Evolutionary conservation across 306 rosid genomes (phyloP), one percentile per base, ranked within the genome.

Genomic region (Comarum palustre): DNA sequence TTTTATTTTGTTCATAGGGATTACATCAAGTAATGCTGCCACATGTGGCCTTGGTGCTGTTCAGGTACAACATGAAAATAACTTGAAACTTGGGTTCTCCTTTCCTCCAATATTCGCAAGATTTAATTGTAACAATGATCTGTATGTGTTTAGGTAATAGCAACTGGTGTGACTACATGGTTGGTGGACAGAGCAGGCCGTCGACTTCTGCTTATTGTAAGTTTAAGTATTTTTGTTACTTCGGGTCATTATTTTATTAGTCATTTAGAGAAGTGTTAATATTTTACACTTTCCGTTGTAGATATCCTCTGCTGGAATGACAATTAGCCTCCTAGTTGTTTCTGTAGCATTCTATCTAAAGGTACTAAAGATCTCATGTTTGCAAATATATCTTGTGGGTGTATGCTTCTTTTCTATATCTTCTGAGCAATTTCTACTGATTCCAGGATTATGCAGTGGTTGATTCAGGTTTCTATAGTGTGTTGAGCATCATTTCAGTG

Each of bases 41-140:
- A 94, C 99, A 70, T 68, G 77, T 73, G 97, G 95, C 80, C 83
- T 94, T 78, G 99, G 99, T 61, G 96, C 88, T 72, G 72, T 91
- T 82, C 99, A 91, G 99, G 97, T 94, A 86, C 67, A 73, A 72
- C 71, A 76, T 45, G 70, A 71, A 73, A 36, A 27, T 54, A 71
- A 76, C 57, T 36, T 57, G 41, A 24, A 47, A 6, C 15, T 74
- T 63, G 19, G 20, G 45, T 68, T 83, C 42, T 45, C 29, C 61
- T 34, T 39, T 38, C 71, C 39, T 67, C 42, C 41, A 61, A 62
- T 69, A 57, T 74, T 82, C 67, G 78, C 75, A 68, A 55, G 59
- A 74, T 69, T 66, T 77, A 47, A 75, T 17, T 72, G 76, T 57
- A 75, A 84, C 38, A 76, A 59, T 20, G 25, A 47, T 66, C 51